Conservation (phyloP, 768 basidiomycete genomes). For the Lactifluus echinatus region DNA sequence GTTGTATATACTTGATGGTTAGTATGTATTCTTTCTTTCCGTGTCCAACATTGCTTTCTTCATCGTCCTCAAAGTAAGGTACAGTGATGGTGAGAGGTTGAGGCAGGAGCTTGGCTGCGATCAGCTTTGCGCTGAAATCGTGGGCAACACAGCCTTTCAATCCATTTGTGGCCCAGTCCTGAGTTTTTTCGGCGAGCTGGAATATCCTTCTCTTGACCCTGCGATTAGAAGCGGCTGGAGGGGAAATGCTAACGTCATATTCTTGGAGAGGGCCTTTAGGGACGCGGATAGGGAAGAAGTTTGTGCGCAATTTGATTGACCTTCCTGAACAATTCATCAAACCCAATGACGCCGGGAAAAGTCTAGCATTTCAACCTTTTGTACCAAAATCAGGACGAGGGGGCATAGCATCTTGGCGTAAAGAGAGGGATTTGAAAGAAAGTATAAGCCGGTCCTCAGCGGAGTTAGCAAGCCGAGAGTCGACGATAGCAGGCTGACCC, state of each 20-base stretch:
- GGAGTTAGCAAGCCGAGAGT: constrained; percentile 41
- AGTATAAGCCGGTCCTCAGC: constrained; percentile 36
- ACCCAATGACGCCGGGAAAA: background rate
- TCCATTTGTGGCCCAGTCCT: constrained; percentile 34
- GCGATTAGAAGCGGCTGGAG: constrained; percentile 28
- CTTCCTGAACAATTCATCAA: constrained; percentile 25
- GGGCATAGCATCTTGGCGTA: constrained; percentile 32
- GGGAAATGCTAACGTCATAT: constrained; percentile 39
- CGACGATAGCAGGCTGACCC: constrained; percentile 37
- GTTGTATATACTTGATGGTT: constrained; percentile 35
- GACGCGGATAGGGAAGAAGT: constrained; percentile 43
- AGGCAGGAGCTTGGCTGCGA: constrained; percentile 34
- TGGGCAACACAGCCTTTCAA: constrained; percentile 39
- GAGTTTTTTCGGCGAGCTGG: constrained; percentile 38
- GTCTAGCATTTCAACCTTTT: constrained; percentile 7
- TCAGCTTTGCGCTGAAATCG: constrained; percentile 39
- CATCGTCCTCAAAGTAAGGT: constrained; percentile 39
- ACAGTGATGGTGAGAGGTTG: constrained; percentile 35
- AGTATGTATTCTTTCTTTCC: constrained; percentile 37
- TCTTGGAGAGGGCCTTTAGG: constrained; percentile 41
- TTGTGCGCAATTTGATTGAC: constrained; percentile 40
- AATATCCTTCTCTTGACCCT: constrained; percentile 41
- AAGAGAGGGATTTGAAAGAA: constrained; percentile 26
- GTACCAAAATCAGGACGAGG: constrained; percentile 42
- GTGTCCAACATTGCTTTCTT: constrained; percentile 24